Evolutionary conservation across 129 eudicot genomes (phyloP), one percentile per base, ranked within the genome.

Genomic region (Chrysanthemum makinoi): DNA sequence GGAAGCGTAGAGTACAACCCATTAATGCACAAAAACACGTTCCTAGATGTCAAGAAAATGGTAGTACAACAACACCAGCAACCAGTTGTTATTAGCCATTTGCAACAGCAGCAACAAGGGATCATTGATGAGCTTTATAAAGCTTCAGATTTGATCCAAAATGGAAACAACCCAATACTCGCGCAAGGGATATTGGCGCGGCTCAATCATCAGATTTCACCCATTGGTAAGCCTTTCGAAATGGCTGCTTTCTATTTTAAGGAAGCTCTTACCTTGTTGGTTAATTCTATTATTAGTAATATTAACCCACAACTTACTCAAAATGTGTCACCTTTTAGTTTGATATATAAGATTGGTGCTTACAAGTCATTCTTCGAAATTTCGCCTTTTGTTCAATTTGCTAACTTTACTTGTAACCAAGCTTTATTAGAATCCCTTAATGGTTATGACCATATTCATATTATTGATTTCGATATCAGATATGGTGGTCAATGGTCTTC

Each of bases 141-240:
- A 86, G 96, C 89, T 16, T 87, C 97, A 33, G 96, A 94, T 71
- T 77, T 82, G 87, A 82, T 87, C 79, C 89, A 87, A 76, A 68
- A 96, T 8, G 97, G 86, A 68, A 87, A 61, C 28, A 56, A 89
- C 60, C 81, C 77, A 4, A 74, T 79, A 79, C 93, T 85, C 89
- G 95, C 95, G 96, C 96, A 92, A 83, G 98, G 84, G 98, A 92
- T 92, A 92, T 92, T 92, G 98, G 98, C 98, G 98, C 98, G 98
- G 98, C 98, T 92, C 98, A 92, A 92, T 92, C 98, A 92, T 84
- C 98, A 86, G 91, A 86, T 86, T 73, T 85, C 93, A 82, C 96
- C 95, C 4, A 74, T 78, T 62, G 92, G 93, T 76, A 94, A 90
- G 91, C 99, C 99, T 76, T 86, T 94, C 76, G 52, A 70, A 60